Percentiles rank a stretch among this genome's conserved stretches.
Evolutionary conservation across 495 filamentous ascomycete species (phyloP).

Genomic region (Melanomma pulvis-pyrius): DNA sequence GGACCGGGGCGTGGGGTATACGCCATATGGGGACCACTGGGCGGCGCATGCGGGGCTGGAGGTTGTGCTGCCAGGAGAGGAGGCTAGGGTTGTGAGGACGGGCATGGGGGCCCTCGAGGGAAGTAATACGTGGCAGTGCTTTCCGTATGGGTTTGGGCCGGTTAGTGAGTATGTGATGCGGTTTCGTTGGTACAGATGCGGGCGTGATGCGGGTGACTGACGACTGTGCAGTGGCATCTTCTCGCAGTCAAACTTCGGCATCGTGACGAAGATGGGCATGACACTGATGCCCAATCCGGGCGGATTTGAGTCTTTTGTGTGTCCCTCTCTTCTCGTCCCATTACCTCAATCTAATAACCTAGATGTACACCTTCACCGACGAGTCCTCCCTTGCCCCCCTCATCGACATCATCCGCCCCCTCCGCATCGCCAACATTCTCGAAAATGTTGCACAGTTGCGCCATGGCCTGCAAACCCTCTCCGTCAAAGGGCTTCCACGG

Average conservation of each 20-base stretch:
- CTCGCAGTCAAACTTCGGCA: slow-evolving; percentile 34
- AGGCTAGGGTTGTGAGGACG: slow-evolving; percentile 49
- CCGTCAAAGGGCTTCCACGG: slow-evolving; percentile 24
- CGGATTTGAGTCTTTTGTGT: slow-evolving; percentile 25
- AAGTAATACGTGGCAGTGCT: slow-evolving; percentile 31
- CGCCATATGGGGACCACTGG: slow-evolving; percentile 54
- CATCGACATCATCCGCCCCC: slow-evolving; percentile 30
- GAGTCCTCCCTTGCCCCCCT: slow-evolving; percentile 25
- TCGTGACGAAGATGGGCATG: slow-evolving; percentile 35
- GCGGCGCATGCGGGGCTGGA: slow-evolving; percentile 54
- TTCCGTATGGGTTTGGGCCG: slow-evolving; percentile 35
- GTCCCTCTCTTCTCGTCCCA: not conserved
- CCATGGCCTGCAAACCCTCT: slow-evolving; percentile 29
- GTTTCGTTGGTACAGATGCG: not conserved
- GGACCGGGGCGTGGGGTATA: slow-evolving; percentile 51
- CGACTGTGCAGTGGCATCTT: slow-evolving; percentile 22
- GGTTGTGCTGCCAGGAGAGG: slow-evolving; percentile 54
- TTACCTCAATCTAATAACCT: not conserved
- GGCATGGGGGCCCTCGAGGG: slow-evolving; percentile 53
- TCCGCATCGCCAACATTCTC: slow-evolving; percentile 30
- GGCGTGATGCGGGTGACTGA: not conserved
- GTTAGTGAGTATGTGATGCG: slow-evolving; percentile 21
- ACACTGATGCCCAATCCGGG: slow-evolving; percentile 33
- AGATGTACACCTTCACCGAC: slow-evolving; percentile 33
- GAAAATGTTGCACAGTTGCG: slow-evolving; percentile 33